Conservation (phyloP, 2,329 filamentous ascomycete genomes). For the Xylariales sp. region DNA sequence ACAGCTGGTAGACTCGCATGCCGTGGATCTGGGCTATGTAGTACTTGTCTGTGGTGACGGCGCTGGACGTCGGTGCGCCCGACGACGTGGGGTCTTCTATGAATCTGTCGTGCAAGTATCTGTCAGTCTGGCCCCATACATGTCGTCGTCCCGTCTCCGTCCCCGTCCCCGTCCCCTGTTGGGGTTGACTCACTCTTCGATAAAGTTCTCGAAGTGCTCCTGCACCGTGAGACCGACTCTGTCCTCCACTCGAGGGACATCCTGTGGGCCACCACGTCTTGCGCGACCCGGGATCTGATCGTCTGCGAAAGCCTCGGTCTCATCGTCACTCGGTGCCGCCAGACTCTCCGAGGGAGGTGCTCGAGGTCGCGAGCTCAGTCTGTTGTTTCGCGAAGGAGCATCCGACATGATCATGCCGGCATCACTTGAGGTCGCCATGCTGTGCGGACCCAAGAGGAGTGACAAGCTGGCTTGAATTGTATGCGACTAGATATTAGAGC, state of each 20-base stretch:
- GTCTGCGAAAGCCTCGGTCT: slow-evolving; percentile 58
- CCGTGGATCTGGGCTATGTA: slow-evolving; percentile 81
- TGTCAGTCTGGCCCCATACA: no score
- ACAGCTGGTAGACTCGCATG: slow-evolving; percentile 69
- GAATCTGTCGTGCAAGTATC: no score
- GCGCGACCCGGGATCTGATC: slow-evolving; percentile 55
- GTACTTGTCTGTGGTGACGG: slow-evolving; percentile 72
- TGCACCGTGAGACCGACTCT: slow-evolving; percentile 70
- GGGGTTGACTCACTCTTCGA: slow-evolving; percentile 58
- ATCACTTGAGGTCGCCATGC: slow-evolving; percentile 52
- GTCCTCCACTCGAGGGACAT: slow-evolving; percentile 70
- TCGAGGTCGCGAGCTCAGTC: slow-evolving; percentile 35
- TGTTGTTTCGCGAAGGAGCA: slow-evolving; percentile 19
- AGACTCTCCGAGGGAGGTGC: slow-evolving; percentile 60
- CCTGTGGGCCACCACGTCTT: slow-evolving; percentile 41
- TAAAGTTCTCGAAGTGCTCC: slow-evolving; percentile 72
- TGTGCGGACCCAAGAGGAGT: no score
- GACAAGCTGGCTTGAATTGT: no score
- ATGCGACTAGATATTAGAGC: no score
- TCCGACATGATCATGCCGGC: slow-evolving; percentile 55
- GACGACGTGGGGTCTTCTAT: slow-evolving; percentile 64
- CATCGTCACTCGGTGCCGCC: slow-evolving; percentile 57
- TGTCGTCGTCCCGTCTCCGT: no score
- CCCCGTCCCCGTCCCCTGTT: no score
- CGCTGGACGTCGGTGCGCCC: slow-evolving; percentile 61